Evolutionary conservation across 345 rosid species (phyloP), one percentile per base, ranked within the genome.

Genomic region (Corymbia maculata): DNA sequence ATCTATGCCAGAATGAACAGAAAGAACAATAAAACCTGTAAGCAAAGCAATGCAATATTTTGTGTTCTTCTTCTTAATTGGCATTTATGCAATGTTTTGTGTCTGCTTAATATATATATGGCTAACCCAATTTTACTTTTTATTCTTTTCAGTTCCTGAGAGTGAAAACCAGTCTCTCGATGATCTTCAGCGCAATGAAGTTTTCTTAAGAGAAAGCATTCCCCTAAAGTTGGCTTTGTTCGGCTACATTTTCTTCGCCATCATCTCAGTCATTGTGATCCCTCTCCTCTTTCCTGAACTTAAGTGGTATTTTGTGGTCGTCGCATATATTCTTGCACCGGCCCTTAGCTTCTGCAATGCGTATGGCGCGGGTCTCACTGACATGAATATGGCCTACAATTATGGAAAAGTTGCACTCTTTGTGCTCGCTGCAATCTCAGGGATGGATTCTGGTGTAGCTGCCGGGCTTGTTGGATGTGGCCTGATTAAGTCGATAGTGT

Each of bases 321-420:
- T 95, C 15, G 99, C 99, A 17, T 98, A 98, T 93, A 90, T 94
- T 68, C 94, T 97, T 1, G 99, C 99, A 0, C 99, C 99, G 5
- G 91, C 95, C 88, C 96, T 98, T 47, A 93, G 99, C 91, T 98
- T 96, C 93, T 97, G 99, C 93, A 98, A 98, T 68, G 99, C 99
- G 1, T 98, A 98, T 26, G 98, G 99, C 4, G 98, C 98, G 9
- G 99, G 99, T 16, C 93, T 97, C 51, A 98, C 99, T 2, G 99
- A 97, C 92, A 97, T 98, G 97, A 98, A 97, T 94, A 96, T 98
- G 99, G 97, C 97, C 70, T 97, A 93, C 90, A 98, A 96, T 88
- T 97, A 98, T 13, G 99, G 99, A 50, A 96, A 98, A 92, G 98
- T 96, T 0, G 98, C 98, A 2, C 97, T 98, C 75, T 97, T 98